Conservation (phyloP, 495 filamentous ascomycete genomes). For the Hypoxylon cercidicola region DNA sequence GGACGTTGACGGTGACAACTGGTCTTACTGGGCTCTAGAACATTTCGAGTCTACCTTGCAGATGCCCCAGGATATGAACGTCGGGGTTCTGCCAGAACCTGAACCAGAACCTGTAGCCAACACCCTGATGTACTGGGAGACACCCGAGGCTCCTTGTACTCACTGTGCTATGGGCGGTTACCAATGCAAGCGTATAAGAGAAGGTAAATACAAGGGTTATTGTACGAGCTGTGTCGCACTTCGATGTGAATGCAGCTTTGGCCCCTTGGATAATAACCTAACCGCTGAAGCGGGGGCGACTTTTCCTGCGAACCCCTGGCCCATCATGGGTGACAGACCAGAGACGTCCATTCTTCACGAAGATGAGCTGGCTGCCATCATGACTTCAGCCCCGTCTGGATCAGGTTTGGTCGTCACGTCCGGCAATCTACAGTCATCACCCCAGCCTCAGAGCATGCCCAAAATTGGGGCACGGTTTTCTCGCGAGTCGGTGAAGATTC, state of each 20-base stretch:
- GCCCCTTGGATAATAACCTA: conserved; percentile 44
- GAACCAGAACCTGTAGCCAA: conserved; percentile 23
- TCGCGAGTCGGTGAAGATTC: conserved; percentile 73
- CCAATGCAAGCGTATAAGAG: conserved; percentile 77
- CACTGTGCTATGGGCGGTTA: conserved; percentile 75
- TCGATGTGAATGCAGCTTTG: conserved; percentile 77
- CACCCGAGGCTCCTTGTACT: conserved; percentile 66
- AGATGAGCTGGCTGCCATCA: conserved; percentile 56
- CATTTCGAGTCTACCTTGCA: conserved; percentile 53
- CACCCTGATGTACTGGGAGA: conserved; percentile 53
- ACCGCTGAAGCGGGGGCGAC: conserved; percentile 39
- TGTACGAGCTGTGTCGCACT: conserved; percentile 85
- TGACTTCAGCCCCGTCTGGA: conserved; percentile 59
- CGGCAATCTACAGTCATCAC: conserved; percentile 40
- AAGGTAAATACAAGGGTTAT: conserved; percentile 72
- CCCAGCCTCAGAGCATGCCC: conserved; percentile 38
- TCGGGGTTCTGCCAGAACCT: conserved; percentile 21
- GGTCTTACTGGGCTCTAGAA: conserved; percentile 61
- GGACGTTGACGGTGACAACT: conserved; percentile 59
- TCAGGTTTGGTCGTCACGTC: conserved; percentile 59
- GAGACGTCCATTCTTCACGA: conserved; percentile 55
- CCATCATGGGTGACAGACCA: conserved; percentile 57
- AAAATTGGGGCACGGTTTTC: conserved; percentile 73
- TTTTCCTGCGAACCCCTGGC: conserved; percentile 58
- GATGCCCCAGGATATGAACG: conserved; percentile 33